phyloP scores from a whole-genome alignment of 768 basidiomycete species.

The Leccinellum albellum region DNA sequence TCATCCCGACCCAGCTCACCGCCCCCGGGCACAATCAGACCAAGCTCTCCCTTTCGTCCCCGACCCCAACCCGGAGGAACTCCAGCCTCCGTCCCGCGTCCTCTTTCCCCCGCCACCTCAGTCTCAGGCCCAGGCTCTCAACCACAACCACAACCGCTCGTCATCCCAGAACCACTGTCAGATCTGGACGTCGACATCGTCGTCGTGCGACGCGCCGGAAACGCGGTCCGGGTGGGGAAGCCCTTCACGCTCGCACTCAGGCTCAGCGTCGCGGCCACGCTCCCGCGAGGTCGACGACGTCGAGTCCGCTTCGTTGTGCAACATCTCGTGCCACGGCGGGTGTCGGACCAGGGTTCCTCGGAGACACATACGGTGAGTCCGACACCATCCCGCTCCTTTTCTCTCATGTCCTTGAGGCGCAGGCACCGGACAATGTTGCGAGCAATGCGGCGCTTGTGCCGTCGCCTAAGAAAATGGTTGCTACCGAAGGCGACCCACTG shows the following conservation, averaged over 20 bases:
- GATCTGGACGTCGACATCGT: slow-evolving; percentile 59
- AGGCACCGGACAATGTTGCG: not conserved
- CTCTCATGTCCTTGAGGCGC: slow-evolving; percentile 4
- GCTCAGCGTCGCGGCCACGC: slow-evolving; percentile 46
- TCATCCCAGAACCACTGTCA: slow-evolving; percentile 19
- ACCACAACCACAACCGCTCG: slow-evolving; percentile 19
- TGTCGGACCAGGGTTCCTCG: slow-evolving; percentile 6
- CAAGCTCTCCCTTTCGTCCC: slow-evolving; percentile 40
- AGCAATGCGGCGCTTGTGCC: slow-evolving; percentile 10
- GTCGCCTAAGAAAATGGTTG: slow-evolving; percentile 14
- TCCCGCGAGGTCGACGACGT: slow-evolving; percentile 34
- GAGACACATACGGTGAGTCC: slow-evolving; percentile 5
- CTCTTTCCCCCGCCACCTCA: slow-evolving; percentile 31
- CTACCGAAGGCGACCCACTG: slow-evolving; percentile 4
- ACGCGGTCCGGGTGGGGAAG: slow-evolving; percentile 45
- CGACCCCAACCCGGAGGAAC: slow-evolving; percentile 30
- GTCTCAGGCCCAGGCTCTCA: slow-evolving; percentile 13
- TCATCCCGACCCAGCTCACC: slow-evolving; percentile 57
- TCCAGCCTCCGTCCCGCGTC: slow-evolving; percentile 16
- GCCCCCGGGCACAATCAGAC: slow-evolving; percentile 42
- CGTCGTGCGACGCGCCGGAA: slow-evolving; percentile 46
- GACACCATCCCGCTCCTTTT: slow-evolving; percentile 4
- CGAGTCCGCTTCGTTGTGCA: slow-evolving; percentile 61
- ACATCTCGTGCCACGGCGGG: slow-evolving; percentile 49
- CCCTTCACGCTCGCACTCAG: slow-evolving; percentile 59